These are phyloP conservation scores for Plasmodium gaboni DNA, from an alignment of 169 alveolate genomes.

Conservation along the genomic window DNA sequence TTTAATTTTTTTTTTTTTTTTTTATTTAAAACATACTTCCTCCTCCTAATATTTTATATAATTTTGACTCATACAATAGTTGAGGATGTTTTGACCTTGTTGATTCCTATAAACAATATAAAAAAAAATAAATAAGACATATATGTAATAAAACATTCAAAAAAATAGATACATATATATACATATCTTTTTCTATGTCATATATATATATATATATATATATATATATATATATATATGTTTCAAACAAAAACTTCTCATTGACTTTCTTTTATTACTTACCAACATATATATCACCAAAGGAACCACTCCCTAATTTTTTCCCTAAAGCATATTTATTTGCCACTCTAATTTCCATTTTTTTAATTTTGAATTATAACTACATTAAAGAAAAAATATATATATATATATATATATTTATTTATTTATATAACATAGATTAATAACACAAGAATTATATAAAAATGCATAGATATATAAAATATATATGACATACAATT, in stretches of 20 bases:
- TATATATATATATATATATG: too few species aligned
- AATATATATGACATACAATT: not conserved
- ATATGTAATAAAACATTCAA: too few species aligned
- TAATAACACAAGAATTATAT: not conserved
- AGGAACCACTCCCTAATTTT: slow-evolving; percentile 99
- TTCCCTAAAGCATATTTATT: slow-evolving; percentile 97
- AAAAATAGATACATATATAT: not conserved
- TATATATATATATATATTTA: not conserved
- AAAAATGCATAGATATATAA: not conserved
- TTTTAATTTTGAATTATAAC: slow-evolving; percentile 66
- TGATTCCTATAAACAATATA: slow-evolving; percentile 94
- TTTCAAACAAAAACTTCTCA: not conserved
- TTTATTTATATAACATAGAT: not conserved
- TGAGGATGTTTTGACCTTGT: slow-evolving; percentile 96
- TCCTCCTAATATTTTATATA: slow-evolving; percentile 95
- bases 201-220: not conserved
- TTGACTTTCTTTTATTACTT: not conserved
- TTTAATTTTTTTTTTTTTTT: slow-evolving; percentile 8
- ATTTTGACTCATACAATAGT: slow-evolving; percentile 96
- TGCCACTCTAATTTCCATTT: slow-evolving; percentile 97
- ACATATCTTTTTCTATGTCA: not conserved
- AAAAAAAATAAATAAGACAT: not conserved
- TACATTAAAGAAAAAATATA: not conserved
- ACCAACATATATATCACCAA: slow-evolving; percentile 98
- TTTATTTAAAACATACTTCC: slow-evolving; percentile 86